Evolutionary conservation across 768 basidiomycete species (phyloP).

Genomic region (Boletus rubescentipes): DNA sequence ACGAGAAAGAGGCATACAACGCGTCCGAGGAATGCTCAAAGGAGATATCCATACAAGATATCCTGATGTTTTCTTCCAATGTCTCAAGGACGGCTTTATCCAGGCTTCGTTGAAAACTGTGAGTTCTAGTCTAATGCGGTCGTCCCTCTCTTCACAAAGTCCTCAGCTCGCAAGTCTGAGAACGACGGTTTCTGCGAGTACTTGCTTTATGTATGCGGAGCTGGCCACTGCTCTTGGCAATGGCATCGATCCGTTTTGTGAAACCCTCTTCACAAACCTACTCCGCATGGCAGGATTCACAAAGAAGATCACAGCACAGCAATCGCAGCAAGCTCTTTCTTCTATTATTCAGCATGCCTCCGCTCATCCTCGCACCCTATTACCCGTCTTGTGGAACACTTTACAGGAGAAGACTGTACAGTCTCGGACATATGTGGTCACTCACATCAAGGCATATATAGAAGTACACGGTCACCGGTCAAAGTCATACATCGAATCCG

Average conservation of each 20-base stretch:
- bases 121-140: conserved; percentile 28
- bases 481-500: conserved; percentile 64
- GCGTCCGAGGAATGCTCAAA: conserved; percentile 87
- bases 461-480: conserved; percentile 67
- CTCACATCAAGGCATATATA: conserved; percentile 74
- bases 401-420: conserved; percentile 82
- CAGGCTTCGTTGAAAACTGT: conserved; percentile 86
- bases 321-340: conserved; percentile 72
- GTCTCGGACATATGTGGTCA: conserved; percentile 61
- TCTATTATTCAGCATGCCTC: conserved; percentile 70
- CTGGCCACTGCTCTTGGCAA: conserved; percentile 64
- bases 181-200: conserved; percentile 83
- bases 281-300: conserved; percentile 87
- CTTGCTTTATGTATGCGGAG: conserved; percentile 76
- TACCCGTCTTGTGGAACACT: conserved; percentile 66
- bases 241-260: conserved; percentile 77
- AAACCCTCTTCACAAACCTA: conserved; percentile 70
- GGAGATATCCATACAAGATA: conserved; percentile 79
- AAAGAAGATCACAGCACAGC: conserved; percentile 88
- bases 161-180: conserved; percentile 80
- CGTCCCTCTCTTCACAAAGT: background rate
- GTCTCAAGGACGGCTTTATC: conserved; percentile 75
- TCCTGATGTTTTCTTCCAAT: conserved; percentile 68
- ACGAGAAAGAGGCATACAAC: conserved; percentile 73
- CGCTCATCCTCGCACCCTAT: conserved; percentile 62